Percentiles rank a stretch among this genome's conserved stretches.
phyloP scores from a whole-genome alignment of 768 basidiomycete genomes.

The Chalciporus piperatus region DNA sequence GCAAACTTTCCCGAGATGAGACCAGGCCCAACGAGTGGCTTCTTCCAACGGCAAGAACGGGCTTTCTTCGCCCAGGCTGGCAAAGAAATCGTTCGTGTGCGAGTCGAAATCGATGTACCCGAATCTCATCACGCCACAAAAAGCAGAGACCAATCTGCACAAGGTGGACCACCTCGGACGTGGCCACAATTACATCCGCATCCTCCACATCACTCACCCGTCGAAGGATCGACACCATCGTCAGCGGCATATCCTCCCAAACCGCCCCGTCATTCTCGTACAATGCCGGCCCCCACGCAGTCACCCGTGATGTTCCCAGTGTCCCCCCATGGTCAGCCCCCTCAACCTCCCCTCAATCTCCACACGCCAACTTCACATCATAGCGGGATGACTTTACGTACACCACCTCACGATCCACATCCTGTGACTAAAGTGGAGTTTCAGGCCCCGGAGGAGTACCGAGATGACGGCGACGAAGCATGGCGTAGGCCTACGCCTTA shows the following conservation, averaged over 20 bases:
- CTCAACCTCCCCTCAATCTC: slow-evolving; percentile 35
- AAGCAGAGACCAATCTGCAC: slow-evolving; percentile 23
- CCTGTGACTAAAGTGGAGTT: slow-evolving; percentile 30
- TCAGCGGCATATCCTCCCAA: slow-evolving; percentile 36
- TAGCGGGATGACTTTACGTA: slow-evolving; percentile 36
- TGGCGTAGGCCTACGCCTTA: slow-evolving; percentile 75
- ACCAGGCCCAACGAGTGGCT: slow-evolving; percentile 66
- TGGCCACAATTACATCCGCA: slow-evolving; percentile 33
- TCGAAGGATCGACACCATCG: slow-evolving; percentile 19
- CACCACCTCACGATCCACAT: slow-evolving; percentile 46
- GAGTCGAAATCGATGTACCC: slow-evolving; percentile 63
- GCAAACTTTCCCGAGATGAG: slow-evolving; percentile 52
- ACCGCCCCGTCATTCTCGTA: slow-evolving; percentile 29
- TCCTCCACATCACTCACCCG: slow-evolving; percentile 29
- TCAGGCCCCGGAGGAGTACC: slow-evolving; percentile 45
- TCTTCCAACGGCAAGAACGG: slow-evolving; percentile 73
- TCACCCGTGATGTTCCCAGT: slow-evolving; percentile 28
- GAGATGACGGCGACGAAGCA: slow-evolving; percentile 61
- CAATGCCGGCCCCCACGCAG: slow-evolving; percentile 23
- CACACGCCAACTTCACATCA: slow-evolving; percentile 26
- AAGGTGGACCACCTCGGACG: slow-evolving; percentile 21
- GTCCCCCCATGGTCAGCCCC: slow-evolving; percentile 32
- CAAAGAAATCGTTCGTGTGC: slow-evolving; percentile 72
- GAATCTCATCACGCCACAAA: slow-evolving; percentile 26
- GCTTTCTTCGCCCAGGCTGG: slow-evolving; percentile 80